Percentiles rank a stretch among this genome's conserved stretches.
Evolutionary conservation across 805 yeast species (phyloP).

Genomic region (Kluyveromyces starmeri): DNA sequence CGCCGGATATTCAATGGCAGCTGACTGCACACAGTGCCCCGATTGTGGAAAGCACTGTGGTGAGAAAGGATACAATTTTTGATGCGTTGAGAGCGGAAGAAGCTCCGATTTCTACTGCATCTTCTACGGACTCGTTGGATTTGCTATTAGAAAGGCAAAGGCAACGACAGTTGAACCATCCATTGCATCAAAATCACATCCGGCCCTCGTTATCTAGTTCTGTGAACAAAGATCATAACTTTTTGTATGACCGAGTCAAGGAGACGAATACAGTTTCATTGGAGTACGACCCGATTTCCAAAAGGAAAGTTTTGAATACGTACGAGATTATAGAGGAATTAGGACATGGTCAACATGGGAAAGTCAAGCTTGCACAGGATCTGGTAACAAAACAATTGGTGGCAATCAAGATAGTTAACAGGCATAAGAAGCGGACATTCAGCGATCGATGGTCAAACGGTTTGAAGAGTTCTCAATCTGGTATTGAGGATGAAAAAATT

Average conservation of each 20-base stretch:
- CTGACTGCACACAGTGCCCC: background rate
- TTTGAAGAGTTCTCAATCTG: conserved; percentile 34
- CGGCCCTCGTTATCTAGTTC: conserved; percentile 12
- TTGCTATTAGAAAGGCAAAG: conserved; percentile 34
- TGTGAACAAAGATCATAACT: background rate
- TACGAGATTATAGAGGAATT: conserved; percentile 82
- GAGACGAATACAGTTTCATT: conserved; percentile 74
- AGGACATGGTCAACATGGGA: conserved; percentile 98
- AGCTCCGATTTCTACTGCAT: conserved; percentile 15
- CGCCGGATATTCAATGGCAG: conserved; percentile 1
- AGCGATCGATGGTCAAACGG: conserved; percentile 31
- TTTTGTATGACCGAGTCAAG: conserved; percentile 42
- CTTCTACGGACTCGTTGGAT: conserved; percentile 32
- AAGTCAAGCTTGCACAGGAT: conserved; percentile 84
- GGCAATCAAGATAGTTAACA: conserved; percentile 90
- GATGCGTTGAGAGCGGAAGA: background rate
- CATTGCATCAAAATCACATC: conserved; percentile 32
- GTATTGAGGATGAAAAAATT: conserved; percentile 59
- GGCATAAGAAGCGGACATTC: conserved; percentile 38
- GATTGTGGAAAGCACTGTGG: no score
- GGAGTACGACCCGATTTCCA: conserved; percentile 82
- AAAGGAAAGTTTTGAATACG: conserved; percentile 74
- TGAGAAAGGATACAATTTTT: background rate
- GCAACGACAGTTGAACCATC: conserved; percentile 34
- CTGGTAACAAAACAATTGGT: conserved; percentile 53